Conservation (phyloP, 2,329 filamentous ascomycete species). For the Lasiodiplodia hormozganensis region DNA sequence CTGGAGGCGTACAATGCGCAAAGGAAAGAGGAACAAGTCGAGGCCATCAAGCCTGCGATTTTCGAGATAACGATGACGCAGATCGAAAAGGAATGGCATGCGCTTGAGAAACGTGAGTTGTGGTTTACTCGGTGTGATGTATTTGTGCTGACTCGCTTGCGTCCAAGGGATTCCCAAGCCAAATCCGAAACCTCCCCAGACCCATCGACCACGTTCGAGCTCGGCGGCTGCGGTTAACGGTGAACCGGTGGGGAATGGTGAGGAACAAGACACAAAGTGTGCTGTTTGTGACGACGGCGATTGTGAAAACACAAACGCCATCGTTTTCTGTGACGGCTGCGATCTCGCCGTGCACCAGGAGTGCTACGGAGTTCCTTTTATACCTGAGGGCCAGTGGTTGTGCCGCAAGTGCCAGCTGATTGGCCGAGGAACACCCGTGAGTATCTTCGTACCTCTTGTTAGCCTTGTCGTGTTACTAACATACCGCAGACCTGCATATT, state of each 20-base stretch:
- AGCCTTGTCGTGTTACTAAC: constrained; percentile 29
- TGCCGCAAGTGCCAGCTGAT: constrained; percentile 97
- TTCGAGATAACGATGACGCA: constrained; percentile 99
- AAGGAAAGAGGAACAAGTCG: constrained; percentile 75
- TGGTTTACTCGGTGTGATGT: constrained; percentile 6
- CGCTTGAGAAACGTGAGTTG: constrained; percentile 78
- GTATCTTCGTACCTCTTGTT: constrained; percentile 42
- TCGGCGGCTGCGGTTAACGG: constrained; percentile 96
- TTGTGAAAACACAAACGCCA: constrained; percentile 98
- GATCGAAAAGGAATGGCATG: constrained; percentile 98
- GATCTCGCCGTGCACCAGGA: constrained; percentile 98
- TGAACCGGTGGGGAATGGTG: constrained; percentile 78
- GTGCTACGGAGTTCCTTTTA: constrained; percentile 98
- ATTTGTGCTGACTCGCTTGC: constrained; percentile 23
- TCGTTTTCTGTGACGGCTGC: constrained; percentile 98
- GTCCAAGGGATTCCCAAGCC: constrained; percentile 80
- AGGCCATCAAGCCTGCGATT: constrained; percentile 87
- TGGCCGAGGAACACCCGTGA: constrained; percentile 84
- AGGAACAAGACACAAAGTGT: constrained; percentile 97
- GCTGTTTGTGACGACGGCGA: constrained; percentile 99
- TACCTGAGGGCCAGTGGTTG: constrained; percentile 97
- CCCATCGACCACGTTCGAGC: constrained; percentile 88
- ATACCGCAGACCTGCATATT: constrained; percentile 83
- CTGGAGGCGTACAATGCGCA: constrained; percentile 81
- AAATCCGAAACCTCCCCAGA: constrained; percentile 94